Conservation (phyloP, 2,329 filamentous ascomycete species). For the Cordyceps cicadae region DNA sequence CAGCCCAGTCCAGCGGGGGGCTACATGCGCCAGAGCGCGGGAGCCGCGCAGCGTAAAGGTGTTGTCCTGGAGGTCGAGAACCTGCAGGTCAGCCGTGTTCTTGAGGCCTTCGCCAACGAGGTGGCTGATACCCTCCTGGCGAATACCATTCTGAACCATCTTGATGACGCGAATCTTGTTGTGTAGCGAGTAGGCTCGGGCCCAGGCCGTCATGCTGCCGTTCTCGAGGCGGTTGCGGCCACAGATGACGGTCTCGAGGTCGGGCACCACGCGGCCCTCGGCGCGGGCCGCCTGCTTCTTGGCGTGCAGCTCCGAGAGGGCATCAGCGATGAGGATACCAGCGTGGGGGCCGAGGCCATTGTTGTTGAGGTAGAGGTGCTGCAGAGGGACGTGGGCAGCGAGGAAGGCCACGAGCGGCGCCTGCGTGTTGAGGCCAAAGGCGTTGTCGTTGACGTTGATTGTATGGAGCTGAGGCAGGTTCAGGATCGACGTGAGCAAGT, state of each 20-base stretch:
- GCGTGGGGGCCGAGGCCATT: conserved; percentile 92
- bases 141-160: conserved; percentile 98
- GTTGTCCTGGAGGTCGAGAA: conserved; percentile 93
- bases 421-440: conserved; percentile 91
- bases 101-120: conserved; percentile 72
- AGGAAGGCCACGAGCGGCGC: conserved; percentile 90
- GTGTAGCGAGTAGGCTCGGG: conserved; percentile 76
- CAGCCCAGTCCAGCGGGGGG: conserved; percentile 65
- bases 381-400: conserved; percentile 76
- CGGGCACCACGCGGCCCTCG: conserved; percentile 61
- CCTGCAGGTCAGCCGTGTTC: conserved; percentile 58
- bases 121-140: conserved; percentile 81
- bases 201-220: conserved; percentile 94
- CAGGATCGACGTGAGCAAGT: conserved; percentile 76
- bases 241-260: conserved; percentile 94
- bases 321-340: conserved; percentile 80
- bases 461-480: conserved; percentile 81
- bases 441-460: conserved; percentile 94
- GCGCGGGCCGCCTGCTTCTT: conserved; percentile 75
- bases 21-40: conserved; percentile 65
- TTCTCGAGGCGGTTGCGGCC: conserved; percentile 93
- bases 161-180: conserved; percentile 75
- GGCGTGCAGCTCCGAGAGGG: conserved; percentile 70
- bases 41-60: conserved; percentile 83
- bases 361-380: conserved; percentile 95